Conservation (phyloP, 805 yeast genomes). For the Starmerella sirachaensis region DNA sequence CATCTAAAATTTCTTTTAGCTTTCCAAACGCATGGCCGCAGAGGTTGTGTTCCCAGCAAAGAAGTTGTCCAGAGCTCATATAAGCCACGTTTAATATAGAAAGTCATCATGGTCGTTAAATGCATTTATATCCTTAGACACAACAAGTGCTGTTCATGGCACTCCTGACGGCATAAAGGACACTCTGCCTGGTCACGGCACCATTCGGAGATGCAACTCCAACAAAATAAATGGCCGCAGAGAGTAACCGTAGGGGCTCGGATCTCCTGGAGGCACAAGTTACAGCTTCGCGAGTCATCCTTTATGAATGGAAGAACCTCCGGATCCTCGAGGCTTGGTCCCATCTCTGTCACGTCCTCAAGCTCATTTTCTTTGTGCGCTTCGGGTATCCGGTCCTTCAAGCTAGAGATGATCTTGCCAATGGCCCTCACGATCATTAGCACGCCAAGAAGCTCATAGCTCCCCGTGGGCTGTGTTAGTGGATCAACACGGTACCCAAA, state of each 20-base stretch:
- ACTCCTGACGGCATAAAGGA: slow-evolving; percentile 73
- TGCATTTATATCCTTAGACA: slow-evolving; percentile 33
- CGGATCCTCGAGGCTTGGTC: slow-evolving; percentile 48
- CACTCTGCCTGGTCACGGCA: slow-evolving; percentile 77
- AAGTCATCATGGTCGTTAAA: no score
- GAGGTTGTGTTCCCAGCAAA: no score
- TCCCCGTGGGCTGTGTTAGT: slow-evolving; percentile 24
- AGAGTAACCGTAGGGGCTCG: slow-evolving; percentile 69
- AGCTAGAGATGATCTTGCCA: slow-evolving; percentile 14
- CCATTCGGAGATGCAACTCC: slow-evolving; percentile 88
- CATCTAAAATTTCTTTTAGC: no score
- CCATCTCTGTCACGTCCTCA: slow-evolving; percentile 9
- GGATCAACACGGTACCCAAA: slow-evolving; percentile 28
- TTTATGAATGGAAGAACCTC: slow-evolving; percentile 54
- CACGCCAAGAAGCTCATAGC: slow-evolving; percentile 62
- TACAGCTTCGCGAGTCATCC: slow-evolving; percentile 58
- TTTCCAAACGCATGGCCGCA: no score
- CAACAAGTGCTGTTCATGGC: slow-evolving; percentile 50
- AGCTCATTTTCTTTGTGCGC: slow-evolving; percentile 14
- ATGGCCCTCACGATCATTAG: slow-evolving; percentile 27
- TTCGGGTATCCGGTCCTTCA: slow-evolving; percentile 13
- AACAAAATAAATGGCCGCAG: slow-evolving; percentile 90
- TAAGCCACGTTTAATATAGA: no score
- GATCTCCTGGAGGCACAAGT: slow-evolving; percentile 74
- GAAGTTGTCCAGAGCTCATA: no score